Evolutionary conservation across 176 grass and related monocot genomes (phyloP).

Genomic region (Hordeum marinum): DNA sequence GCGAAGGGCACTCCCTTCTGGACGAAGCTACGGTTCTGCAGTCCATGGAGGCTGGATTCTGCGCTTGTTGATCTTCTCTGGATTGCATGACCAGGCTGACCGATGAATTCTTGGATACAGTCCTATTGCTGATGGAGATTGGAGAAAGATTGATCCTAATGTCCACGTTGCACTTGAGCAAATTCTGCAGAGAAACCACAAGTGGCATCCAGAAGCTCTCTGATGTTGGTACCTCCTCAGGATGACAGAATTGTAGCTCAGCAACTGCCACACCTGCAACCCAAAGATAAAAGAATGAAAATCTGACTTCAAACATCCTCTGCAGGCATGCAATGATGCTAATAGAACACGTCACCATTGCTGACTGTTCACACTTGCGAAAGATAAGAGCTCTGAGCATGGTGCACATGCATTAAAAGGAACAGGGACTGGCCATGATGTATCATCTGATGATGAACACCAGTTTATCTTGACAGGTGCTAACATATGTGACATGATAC

Average conservation of each 20-base stretch:
- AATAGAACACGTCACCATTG: neutral
- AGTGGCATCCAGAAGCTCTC: constrained; percentile 65
- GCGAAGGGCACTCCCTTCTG: constrained; percentile 29
- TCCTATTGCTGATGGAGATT: neutral
- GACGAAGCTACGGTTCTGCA: constrained; percentile 38
- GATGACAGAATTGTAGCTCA: constrained; percentile 58
- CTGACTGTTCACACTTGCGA: neutral
- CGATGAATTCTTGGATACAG: constrained; percentile 31
- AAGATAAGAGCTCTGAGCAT: neutral
- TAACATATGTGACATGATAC: neutral
- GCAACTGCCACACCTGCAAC: constrained; percentile 60
- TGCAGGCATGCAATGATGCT: neutral
- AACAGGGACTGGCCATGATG: neutral
- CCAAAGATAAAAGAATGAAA: constrained; percentile 2
- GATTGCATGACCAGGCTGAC: constrained; percentile 50
- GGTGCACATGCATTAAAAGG: neutral
- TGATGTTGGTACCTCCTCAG: constrained; percentile 43
- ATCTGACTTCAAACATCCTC: neutral
- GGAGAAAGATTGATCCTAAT: constrained; percentile 54
- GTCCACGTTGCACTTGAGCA: constrained; percentile 78
- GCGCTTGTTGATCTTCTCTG: constrained; percentile 28
- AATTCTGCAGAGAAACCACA: constrained; percentile 54
- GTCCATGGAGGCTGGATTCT: neutral
- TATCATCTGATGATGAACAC: neutral
- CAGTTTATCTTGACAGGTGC: neutral